These are phyloP conservation scores for Pythium brassicae DNA, from an alignment of 352 stramenopile species.

Conservation along the genomic window DNA sequence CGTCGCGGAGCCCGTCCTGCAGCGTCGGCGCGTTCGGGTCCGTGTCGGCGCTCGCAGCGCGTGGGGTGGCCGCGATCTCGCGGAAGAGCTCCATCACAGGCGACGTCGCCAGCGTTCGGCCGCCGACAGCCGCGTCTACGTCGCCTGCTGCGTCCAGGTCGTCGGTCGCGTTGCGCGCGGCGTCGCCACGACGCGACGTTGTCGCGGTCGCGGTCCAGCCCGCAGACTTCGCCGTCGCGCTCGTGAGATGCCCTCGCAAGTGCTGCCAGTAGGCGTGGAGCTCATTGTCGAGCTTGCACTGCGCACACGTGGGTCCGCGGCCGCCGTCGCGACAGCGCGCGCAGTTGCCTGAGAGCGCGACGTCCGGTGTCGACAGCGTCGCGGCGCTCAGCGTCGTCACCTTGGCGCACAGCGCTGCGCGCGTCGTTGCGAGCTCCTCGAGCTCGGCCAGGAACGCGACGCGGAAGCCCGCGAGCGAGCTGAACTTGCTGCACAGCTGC, in stretches of 20 bases:
- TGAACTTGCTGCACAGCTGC: constrained; percentile 41
- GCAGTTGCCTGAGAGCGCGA: constrained; percentile 68
- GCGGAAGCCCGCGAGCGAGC: constrained; percentile 36
- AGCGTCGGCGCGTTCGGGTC: neutral
- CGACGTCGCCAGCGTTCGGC: constrained; percentile 16
- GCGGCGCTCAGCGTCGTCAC: constrained; percentile 36
- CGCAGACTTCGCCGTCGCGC: constrained; percentile 23
- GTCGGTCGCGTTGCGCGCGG: neutral
- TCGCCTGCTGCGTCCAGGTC: constrained; percentile 11
- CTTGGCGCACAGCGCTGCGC: constrained; percentile 23
- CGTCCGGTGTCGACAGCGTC: constrained; percentile 33
- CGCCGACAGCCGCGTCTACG: neutral
- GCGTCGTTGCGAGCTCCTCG: constrained; percentile 29
- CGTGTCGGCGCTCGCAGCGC: constrained; percentile 1
- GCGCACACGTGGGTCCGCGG: constrained; percentile 48
- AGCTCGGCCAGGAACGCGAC: constrained; percentile 53
- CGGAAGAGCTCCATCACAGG: constrained; percentile 62
- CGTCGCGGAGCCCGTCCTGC: constrained; percentile 29
- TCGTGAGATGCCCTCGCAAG: constrained; percentile 24
- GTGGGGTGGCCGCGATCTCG: constrained; percentile 32
- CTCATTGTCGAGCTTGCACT: constrained; percentile 69
- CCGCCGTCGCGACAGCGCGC: constrained; percentile 50
- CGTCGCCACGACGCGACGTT: neutral
- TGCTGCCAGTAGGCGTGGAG: constrained; percentile 52
- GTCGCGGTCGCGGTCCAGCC: constrained; percentile 4